Conservation (phyloP, 2,329 filamentous ascomycete genomes). For the Emmonsiellopsis sp. region DNA sequence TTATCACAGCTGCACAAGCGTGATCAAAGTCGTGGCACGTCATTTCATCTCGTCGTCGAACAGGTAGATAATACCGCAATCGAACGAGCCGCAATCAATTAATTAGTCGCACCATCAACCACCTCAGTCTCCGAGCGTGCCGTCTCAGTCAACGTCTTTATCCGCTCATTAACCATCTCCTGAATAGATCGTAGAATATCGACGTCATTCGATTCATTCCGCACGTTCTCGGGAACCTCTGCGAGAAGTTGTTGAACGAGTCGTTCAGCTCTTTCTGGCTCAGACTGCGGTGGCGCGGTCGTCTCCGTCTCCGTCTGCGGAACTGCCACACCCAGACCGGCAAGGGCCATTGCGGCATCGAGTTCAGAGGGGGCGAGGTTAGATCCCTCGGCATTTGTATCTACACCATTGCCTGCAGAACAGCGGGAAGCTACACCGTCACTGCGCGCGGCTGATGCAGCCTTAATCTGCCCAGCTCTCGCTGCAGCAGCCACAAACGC, state of each 20-base stretch:
- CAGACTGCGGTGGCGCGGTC: constrained; percentile 7
- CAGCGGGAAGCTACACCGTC: background rate
- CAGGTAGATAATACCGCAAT: too few relatives aligned
- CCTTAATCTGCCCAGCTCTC: background rate
- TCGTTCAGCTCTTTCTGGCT: constrained; percentile 14
- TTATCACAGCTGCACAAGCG: too few relatives aligned
- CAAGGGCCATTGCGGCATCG: constrained; percentile 23
- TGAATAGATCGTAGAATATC: constrained; percentile 22
- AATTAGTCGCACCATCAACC: too few relatives aligned
- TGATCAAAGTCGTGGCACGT: too few relatives aligned
- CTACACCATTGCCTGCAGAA: constrained; percentile 6
- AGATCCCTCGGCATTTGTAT: constrained; percentile 13
- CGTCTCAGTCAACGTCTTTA: constrained; percentile 13
- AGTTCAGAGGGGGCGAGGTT: constrained; percentile 21
- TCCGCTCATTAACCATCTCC: constrained; percentile 22
- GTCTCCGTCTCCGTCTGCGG: constrained; percentile 5
- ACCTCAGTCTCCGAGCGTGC: too few relatives aligned
- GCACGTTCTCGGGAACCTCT: constrained; percentile 17
- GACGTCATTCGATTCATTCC: constrained; percentile 19
- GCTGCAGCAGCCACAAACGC: background rate
- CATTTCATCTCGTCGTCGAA: too few relatives aligned
- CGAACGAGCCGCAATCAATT: too few relatives aligned
- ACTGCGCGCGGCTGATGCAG: background rate
- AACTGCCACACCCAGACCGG: constrained; percentile 16
- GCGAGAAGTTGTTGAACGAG: constrained; percentile 24